These are phyloP conservation scores for Erodium chrysanthum DNA, from an alignment of 441 rosid species.

Conservation along the genomic window DNA sequence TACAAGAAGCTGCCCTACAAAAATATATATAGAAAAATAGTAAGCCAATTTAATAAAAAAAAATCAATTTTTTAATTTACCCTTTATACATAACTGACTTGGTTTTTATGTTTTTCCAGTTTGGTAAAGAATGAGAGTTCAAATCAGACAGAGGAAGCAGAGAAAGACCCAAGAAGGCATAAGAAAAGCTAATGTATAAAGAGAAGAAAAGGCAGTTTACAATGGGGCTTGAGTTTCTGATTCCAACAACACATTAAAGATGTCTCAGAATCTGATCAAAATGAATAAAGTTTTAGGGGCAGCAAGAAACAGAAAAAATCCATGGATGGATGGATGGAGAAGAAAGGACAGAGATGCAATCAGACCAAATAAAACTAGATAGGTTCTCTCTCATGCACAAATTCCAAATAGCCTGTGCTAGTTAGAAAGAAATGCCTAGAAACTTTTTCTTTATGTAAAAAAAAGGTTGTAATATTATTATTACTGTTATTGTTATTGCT, in stretches of 20 bases:
- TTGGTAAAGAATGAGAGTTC: background rate
- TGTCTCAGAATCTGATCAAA: slow-evolving; percentile 4
- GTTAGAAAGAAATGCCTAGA: background rate
- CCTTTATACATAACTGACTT: background rate
- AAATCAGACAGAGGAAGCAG: background rate
- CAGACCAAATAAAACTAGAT: slow-evolving; percentile 7
- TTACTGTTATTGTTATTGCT: background rate
- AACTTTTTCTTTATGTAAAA: slow-evolving; percentile 1
- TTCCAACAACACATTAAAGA: slow-evolving; percentile 1
- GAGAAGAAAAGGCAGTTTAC: background rate
- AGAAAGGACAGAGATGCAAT: slow-evolving; percentile 1
- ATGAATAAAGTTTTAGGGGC: background rate
- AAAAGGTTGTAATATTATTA: background rate
- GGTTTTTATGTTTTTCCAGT: background rate
- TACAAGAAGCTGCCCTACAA: slow-evolving; percentile 2
- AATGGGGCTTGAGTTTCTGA: background rate
- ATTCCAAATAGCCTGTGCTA: background rate
- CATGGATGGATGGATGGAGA: slow-evolving; percentile 6
- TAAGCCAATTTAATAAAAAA: background rate
- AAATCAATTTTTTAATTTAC: background rate
- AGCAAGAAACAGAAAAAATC: background rate
- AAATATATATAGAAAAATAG: background rate
- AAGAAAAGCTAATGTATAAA: background rate
- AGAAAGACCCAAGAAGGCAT: background rate
- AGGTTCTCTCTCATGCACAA: background rate